These are phyloP conservation scores for Globisporangium camurandrum DNA, from an alignment of 352 stramenopile species.

Conservation along the genomic window DNA sequence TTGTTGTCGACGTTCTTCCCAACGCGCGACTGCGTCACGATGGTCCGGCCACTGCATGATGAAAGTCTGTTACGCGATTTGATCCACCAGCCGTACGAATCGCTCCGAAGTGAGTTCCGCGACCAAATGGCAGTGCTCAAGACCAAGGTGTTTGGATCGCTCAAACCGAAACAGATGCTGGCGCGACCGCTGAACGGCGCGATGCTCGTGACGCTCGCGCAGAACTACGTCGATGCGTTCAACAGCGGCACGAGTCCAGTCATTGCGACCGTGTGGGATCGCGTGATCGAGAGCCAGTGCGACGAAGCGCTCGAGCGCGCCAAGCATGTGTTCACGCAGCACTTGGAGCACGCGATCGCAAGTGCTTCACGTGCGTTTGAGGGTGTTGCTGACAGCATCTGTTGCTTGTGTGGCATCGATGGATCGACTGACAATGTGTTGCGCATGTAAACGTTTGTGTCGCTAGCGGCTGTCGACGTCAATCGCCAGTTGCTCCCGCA, in stretches of 20 bases:
- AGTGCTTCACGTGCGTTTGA: conserved; percentile 29
- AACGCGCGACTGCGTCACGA: conserved; percentile 66
- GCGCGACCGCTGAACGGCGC: conserved; percentile 44
- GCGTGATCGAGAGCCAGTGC: conserved; percentile 66
- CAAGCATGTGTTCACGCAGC: conserved; percentile 33
- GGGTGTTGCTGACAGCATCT: not conserved
- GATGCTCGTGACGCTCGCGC: conserved; percentile 60
- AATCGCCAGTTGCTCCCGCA: conserved; percentile 16
- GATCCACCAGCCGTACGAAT: conserved; percentile 44
- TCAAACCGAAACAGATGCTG: conserved; percentile 65
- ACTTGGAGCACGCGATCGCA: conserved; percentile 21
- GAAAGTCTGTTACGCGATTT: conserved; percentile 48
- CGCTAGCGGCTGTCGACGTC: conserved; percentile 20
- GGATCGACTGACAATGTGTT: conserved; percentile 2
- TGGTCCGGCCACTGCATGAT: conserved; percentile 68
- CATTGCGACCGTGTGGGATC: conserved; percentile 78
- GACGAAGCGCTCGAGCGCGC: conserved; percentile 50
- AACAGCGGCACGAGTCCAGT: conserved; percentile 64
- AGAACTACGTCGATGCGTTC: conserved; percentile 61
- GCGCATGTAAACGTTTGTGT: not conserved
- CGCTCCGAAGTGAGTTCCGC: conserved; percentile 50
- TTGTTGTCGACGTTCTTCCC: conserved; percentile 64
- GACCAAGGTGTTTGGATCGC: conserved; percentile 37
- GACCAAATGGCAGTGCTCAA: conserved; percentile 54
- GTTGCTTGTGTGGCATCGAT: not conserved